Evolutionary conservation across 352 stramenopile species (phyloP), one percentile per base, ranked within the genome.

Genomic region (Globisporangium heterothallicum): DNA sequence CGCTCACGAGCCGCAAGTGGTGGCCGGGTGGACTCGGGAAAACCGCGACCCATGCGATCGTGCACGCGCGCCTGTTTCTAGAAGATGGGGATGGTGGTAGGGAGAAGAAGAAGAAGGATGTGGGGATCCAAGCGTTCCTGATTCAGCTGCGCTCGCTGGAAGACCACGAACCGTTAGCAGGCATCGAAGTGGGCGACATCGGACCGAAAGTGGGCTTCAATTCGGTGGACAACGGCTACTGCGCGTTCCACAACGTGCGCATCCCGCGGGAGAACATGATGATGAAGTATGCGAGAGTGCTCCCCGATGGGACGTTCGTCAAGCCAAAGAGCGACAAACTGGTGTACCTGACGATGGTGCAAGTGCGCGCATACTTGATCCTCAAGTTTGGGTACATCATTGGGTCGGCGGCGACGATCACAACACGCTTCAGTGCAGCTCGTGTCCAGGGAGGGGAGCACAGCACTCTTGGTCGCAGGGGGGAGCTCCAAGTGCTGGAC

Each of bases 81-180:
- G 67, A 75, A 13, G 64, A 73, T 14, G 62, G 59, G 3, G 2
- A n/a, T n/a, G n/a, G n/a, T n/a, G n/a, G n/a, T n/a, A n/a, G n/a
- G n/a, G n/a, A n/a, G n/a, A n/a, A 38, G n/a, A 2, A 10, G 32
- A 29, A 27, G n/a, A 70, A 73, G 25, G 66, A 94, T 59, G 66
- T 77, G 6, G 94, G 94, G 18, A 86, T 98, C 26, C 92, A 98
- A 63, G 94, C 94, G 42, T 98, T 98, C 66, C 64, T 98, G 3
- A 82, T 98, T 13, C 94, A 84, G 36, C 42, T 98, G 1, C 80
- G 93, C 9, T 81, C 94, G 30, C 59, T 87, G 44, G 62, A 95
- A 65, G 73, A 74, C 5, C 84, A 94, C 56, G 19, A 72, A 36
- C 66, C 92, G 7, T 62, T 98, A 0, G 75, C 84, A 0, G 93